Evolutionary conservation across 2,329 filamentous ascomycete genomes (phyloP).

Genomic region (Metarhizium sp.): DNA sequence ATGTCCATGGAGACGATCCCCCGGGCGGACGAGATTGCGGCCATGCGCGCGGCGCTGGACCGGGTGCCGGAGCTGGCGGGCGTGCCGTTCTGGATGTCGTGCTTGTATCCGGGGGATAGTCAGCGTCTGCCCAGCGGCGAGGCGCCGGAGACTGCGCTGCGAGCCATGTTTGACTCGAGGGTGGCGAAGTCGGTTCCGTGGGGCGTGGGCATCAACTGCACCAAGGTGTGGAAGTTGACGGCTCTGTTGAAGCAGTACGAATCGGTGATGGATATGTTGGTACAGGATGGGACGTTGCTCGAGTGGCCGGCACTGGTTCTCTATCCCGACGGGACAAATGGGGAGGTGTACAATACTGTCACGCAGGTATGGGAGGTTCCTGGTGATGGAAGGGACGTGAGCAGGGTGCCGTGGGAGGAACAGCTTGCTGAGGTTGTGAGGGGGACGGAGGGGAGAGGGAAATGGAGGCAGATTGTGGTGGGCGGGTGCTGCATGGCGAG

Average conservation of each 20-base stretch:
- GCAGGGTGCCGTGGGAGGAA: slow-evolving; percentile 32
- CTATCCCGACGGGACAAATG: slow-evolving; percentile 61
- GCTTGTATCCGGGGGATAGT: slow-evolving; percentile 49
- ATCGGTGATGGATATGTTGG: slow-evolving; percentile 30
- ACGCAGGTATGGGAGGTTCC: slow-evolving; percentile 50
- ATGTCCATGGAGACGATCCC: slow-evolving; percentile 60
- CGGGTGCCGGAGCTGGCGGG: slow-evolving; percentile 15
- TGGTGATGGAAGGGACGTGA: slow-evolving; percentile 11
- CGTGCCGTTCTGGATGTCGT: slow-evolving; percentile 50
- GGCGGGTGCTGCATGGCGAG: slow-evolving; percentile 44
- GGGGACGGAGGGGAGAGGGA: slow-evolving; percentile 22
- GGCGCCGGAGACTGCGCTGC: slow-evolving; percentile 22
- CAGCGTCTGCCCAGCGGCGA: slow-evolving; percentile 48
- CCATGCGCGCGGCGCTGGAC: slow-evolving; percentile 38
- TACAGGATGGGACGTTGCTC: slow-evolving; percentile 21
- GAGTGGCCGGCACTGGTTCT: slow-evolving; percentile 47
- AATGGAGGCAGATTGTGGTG: slow-evolving; percentile 38
- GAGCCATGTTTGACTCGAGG: slow-evolving; percentile 26
- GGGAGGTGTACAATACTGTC: slow-evolving; percentile 55
- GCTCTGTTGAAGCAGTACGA: slow-evolving; percentile 46
- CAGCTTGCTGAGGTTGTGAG: slow-evolving; percentile 33
- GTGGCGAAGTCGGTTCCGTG: slow-evolving; percentile 32
- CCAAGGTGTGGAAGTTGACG: slow-evolving; percentile 53
- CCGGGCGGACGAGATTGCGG: slow-evolving; percentile 50
- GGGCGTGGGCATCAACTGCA: slow-evolving; percentile 62